A percentile compares a stretch with the other conserved stretches of the same genome.
Conservation (phyloP, 2,329 filamentous ascomycete genomes). For the Cucurbitaria berberidis region DNA sequence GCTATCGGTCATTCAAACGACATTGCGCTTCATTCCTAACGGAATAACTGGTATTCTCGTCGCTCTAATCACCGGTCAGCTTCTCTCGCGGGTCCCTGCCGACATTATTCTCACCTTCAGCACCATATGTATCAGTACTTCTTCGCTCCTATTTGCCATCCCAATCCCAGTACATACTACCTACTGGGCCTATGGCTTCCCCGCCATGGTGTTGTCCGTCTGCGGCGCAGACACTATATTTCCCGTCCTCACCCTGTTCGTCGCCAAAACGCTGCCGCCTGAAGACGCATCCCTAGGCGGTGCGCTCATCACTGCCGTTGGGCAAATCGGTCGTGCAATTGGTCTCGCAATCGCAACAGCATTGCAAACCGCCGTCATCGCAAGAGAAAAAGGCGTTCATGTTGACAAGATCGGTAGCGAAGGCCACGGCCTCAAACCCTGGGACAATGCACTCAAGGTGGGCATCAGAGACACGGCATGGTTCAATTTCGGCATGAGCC, state of each 20-base stretch:
- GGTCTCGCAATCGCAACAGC: constrained; percentile 70
- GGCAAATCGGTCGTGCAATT: constrained; percentile 70
- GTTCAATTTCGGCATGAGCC: constrained; percentile 49
- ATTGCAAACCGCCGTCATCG: constrained; percentile 64
- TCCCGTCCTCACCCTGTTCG: constrained; percentile 70
- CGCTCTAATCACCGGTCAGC: constrained; percentile 56
- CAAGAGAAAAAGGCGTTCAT: constrained; percentile 28
- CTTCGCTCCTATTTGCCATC: constrained; percentile 67
- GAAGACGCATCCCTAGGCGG: constrained; percentile 72
- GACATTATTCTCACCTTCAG: constrained; percentile 65
- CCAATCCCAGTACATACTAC: constrained; percentile 66
- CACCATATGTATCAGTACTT: constrained; percentile 61
- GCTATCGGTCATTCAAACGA: constrained; percentile 68
- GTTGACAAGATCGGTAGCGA: constrained; percentile 37
- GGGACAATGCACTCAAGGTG: constrained; percentile 42
- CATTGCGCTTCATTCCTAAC: constrained; percentile 71
- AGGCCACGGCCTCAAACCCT: constrained; percentile 22
- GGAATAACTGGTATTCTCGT: constrained; percentile 66
- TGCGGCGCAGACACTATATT: constrained; percentile 71
- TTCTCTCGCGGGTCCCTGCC: constrained; percentile 60
- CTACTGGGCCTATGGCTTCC: constrained; percentile 72
- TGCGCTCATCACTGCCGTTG: constrained; percentile 70
- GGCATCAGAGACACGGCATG: constrained; percentile 50
- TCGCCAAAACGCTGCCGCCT: constrained; percentile 65
- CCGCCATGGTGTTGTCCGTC: constrained; percentile 69